Percentiles rank a stretch among this genome's conserved stretches.
These are phyloP conservation scores for Brassica balearica DNA, from an alignment of 441 rosid species.

Conservation along the genomic window DNA sequence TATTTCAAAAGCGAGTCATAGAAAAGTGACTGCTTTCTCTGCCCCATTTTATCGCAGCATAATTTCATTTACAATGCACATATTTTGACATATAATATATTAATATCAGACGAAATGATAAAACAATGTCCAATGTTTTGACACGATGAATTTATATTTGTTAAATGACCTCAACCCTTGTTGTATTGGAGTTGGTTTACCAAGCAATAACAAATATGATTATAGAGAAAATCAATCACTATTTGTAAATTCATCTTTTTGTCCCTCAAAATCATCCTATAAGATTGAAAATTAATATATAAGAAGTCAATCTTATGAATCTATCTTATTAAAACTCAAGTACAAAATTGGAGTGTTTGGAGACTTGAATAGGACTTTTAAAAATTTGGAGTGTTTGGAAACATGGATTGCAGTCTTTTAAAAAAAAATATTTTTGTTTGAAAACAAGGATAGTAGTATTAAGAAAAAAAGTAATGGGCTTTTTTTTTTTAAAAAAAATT, in stretches of 20 bases:
- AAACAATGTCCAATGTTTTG: slow-evolving; percentile 4
- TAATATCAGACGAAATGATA: neutral
- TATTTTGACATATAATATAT: slow-evolving; percentile 1
- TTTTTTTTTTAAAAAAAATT: no score
- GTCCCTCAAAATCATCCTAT: neutral
- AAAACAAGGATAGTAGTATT: no score
- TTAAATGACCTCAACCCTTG: neutral
- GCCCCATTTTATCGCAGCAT: slow-evolving; percentile 24
- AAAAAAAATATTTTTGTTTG: no score
- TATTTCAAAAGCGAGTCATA: slow-evolving; percentile 32
- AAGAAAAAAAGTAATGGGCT: no score
- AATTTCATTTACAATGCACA: neutral
- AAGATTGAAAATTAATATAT: neutral
- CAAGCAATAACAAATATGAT: neutral
- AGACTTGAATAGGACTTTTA: no score
- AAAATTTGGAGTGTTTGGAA: no score
- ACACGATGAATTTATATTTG: neutral
- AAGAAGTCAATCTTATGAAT: neutral
- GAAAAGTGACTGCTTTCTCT: slow-evolving; percentile 32
- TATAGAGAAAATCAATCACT: neutral
- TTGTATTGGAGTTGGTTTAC: neutral
- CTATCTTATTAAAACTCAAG: no score
- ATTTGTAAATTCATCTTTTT: neutral
- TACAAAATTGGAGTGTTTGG: no score
- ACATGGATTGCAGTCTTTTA: no score